A percentile compares a stretch with the other conserved stretches of the same genome.
Evolutionary conservation across 1,284 basidiomycete genomes (phyloP).

Genomic region (Ceratobasidium sp.): DNA sequence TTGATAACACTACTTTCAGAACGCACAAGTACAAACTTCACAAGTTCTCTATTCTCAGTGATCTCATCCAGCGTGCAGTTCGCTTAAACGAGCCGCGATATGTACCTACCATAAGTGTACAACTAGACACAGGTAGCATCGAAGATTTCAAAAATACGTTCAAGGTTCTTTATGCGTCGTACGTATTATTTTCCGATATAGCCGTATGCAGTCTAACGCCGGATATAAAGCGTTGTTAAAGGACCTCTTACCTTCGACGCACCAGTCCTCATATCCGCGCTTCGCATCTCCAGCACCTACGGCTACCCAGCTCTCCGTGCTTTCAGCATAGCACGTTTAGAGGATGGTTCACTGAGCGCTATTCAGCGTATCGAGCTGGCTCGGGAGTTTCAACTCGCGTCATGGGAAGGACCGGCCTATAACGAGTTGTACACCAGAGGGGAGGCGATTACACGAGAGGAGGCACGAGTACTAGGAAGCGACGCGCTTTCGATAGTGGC

Average conservation of each 20-base stretch:
- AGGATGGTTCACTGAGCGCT: neutral
- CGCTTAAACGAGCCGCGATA: neutral
- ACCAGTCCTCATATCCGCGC: neutral
- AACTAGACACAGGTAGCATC: neutral
- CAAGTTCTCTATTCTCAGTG: neutral
- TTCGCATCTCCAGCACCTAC: neutral
- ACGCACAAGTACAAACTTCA: neutral
- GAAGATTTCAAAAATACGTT: neutral
- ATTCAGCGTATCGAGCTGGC: conserved; percentile 10
- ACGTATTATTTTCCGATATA: neutral
- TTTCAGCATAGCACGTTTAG: neutral
- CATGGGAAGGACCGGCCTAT: neutral
- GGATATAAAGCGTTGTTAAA: neutral
- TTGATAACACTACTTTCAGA: neutral
- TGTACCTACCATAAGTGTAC: neutral
- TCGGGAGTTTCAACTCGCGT: neutral
- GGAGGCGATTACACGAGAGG: neutral
- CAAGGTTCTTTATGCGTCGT: too few species aligned
- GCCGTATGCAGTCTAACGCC: too few species aligned
- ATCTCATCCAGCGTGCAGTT: neutral
- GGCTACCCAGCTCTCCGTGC: neutral
- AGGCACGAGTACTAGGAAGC: neutral
- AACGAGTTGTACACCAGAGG: neutral
- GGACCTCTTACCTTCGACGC: neutral
- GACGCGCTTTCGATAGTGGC: too few species aligned